phyloP scores from a whole-genome alignment of 2,329 filamentous ascomycete genomes.

The Exophiala spinifera region DNA sequence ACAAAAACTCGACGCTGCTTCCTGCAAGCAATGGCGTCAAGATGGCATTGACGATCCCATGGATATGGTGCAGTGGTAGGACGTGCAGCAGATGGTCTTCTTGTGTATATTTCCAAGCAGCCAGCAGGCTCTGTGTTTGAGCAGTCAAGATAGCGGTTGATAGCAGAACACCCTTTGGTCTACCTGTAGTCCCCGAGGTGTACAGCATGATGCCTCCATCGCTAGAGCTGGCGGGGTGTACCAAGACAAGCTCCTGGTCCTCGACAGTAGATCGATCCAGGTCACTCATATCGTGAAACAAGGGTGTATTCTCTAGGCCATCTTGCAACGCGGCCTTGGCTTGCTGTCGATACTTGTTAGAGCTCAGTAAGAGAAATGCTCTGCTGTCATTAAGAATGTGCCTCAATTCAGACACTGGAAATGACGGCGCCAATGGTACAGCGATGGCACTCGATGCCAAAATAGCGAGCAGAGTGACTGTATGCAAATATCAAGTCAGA shows the following conservation, averaged over 20 bases:
- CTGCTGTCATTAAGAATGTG: too few relatives aligned
- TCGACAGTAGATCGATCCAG: too few relatives aligned
- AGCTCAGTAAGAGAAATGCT: too few relatives aligned
- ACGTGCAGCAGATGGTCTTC: slow-evolving; percentile 82
- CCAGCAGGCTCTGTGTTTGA: slow-evolving; percentile 72
- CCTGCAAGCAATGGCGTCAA: slow-evolving; percentile 84
- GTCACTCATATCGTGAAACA: too few relatives aligned
- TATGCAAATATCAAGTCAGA: too few relatives aligned
- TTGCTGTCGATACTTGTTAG: too few relatives aligned
- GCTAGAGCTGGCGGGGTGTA: slow-evolving; percentile 44
- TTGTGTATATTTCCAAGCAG: slow-evolving; percentile 83
- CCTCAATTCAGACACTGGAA: too few relatives aligned
- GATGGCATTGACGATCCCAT: slow-evolving; percentile 90
- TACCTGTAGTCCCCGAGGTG: slow-evolving; percentile 90
- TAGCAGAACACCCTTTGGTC: slow-evolving; percentile 90
- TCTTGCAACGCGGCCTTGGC: too few relatives aligned
- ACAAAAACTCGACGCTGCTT: slow-evolving; percentile 87
- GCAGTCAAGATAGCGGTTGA: slow-evolving; percentile 77
- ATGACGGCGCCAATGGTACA: too few relatives aligned
- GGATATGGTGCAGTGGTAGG: slow-evolving; percentile 92
- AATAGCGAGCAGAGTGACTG: too few relatives aligned
- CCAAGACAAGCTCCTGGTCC: slow-evolving; percentile 64
- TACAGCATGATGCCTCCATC: slow-evolving; percentile 93
- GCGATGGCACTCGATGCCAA: too few relatives aligned
- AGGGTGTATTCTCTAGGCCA: slow-evolving; percentile 60